Percentiles rank a stretch among this genome's conserved stretches.
Conservation (phyloP, 2,329 filamentous ascomycete genomes). For the Simplicillium aogashimaense region DNA sequence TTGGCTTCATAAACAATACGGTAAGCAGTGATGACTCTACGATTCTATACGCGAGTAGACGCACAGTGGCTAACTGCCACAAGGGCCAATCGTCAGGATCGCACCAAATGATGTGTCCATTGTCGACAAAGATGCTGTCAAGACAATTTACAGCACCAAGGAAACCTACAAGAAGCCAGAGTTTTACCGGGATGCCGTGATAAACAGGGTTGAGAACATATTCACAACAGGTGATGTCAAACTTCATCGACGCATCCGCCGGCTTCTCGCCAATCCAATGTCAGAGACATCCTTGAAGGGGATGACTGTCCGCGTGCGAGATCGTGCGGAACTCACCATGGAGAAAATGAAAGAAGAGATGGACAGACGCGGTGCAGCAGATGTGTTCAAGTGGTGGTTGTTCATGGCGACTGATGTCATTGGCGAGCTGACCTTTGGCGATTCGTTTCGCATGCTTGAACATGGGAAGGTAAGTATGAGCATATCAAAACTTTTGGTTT, state of each 20-base stretch:
- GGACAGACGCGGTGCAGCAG: not conserved
- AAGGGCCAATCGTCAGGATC: constrained; percentile 4
- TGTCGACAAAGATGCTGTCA: not conserved
- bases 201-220: not conserved
- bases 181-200: not conserved
- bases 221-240: not conserved
- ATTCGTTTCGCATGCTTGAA: constrained; percentile 4
- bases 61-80: no score
- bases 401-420: constrained; percentile 5
- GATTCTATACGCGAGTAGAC: no score
- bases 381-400: not conserved
- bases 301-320: not conserved
- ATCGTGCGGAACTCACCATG: not conserved
- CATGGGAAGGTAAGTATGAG: not conserved
- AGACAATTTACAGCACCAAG: not conserved
- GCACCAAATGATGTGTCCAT: constrained; percentile 8
- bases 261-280: not conserved
- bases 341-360: not conserved
- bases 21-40: not conserved
- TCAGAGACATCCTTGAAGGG: not conserved
- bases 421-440: constrained; percentile 6
- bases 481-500: no score
- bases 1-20: not conserved
- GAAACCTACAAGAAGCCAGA: not conserved
- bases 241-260: not conserved